phyloP scores from a whole-genome alignment of 768 basidiomycete genomes.

The Piloderma croceum region DNA sequence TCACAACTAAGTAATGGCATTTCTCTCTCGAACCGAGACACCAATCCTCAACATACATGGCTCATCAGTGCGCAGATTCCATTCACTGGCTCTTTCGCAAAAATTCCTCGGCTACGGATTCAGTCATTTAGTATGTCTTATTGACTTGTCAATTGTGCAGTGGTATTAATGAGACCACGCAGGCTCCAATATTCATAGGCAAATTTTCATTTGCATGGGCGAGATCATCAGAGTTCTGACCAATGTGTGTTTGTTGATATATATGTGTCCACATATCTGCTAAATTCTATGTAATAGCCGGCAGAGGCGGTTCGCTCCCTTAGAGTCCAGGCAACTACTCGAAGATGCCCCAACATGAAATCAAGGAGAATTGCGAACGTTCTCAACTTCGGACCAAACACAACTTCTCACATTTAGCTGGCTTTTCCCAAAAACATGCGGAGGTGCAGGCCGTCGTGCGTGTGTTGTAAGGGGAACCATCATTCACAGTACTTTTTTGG shows the following conservation, averaged over 20 bases:
- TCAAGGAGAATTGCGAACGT: slow-evolving; percentile 61
- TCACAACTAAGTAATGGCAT: too few species aligned
- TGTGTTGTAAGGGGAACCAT: slow-evolving; percentile 61
- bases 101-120: slow-evolving; percentile 60
- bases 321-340: slow-evolving; percentile 68
- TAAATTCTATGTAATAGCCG: slow-evolving; percentile 42
- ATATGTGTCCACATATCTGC: slow-evolving; percentile 1
- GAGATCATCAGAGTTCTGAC: slow-evolving; percentile 72
- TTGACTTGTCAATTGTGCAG: too few species aligned
- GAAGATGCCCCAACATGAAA: slow-evolving; percentile 76
- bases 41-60: too few species aligned
- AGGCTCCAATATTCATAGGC: slow-evolving; percentile 58
- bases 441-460: slow-evolving; percentile 65
- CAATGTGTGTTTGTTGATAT: slow-evolving; percentile 46
- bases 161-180: too few species aligned
- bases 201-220: slow-evolving; percentile 74
- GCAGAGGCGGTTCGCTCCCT: slow-evolving; percentile 74
- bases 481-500: slow-evolving; percentile 77
- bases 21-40: too few species aligned
- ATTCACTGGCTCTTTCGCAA: slow-evolving; percentile 76
- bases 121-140: slow-evolving; percentile 54
- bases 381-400: slow-evolving; percentile 66
- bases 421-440: slow-evolving; percentile 63
- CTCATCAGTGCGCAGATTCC: too few species aligned
- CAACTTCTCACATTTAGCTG: slow-evolving; percentile 71